phyloP scores from a whole-genome alignment of 768 basidiomycete species.

The Lentinula lateritia region DNA sequence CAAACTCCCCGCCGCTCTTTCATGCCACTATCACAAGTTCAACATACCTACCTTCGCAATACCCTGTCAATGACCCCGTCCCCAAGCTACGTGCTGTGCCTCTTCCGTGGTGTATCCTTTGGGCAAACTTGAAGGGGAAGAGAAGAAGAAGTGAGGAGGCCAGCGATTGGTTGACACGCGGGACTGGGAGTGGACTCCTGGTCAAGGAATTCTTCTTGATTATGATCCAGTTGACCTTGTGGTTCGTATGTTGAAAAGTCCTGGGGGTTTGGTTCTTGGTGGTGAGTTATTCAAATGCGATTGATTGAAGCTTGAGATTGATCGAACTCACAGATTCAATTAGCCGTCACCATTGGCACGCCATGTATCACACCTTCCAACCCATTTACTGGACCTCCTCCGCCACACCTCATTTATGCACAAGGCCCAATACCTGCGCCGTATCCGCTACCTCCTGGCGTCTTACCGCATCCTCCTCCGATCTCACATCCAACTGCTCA shows the following conservation, averaged over 20 bases:
- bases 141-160: conserved; percentile 16
- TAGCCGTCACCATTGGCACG: conserved; percentile 18
- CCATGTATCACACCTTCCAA: conserved; percentile 18
- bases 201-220: no score
- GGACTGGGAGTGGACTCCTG: no score
- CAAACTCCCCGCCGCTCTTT: no score
- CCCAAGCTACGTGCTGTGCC: no score
- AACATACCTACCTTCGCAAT: no score
- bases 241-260: no score
- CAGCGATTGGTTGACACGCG: conserved; percentile 22
- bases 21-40: no score
- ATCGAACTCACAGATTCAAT: neutral
- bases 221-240: no score
- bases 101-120: conserved; percentile 11
- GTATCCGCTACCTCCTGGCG: conserved; percentile 39
- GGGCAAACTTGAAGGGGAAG: conserved; percentile 4
- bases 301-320: neutral
- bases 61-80: no score
- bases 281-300: neutral
- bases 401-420: conserved; percentile 46
- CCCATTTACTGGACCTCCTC: conserved; percentile 45
- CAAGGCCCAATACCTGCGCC: conserved; percentile 40
- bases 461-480: conserved; percentile 38
- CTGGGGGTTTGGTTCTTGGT: no score
- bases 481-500: conserved; percentile 18